These are phyloP conservation scores for Xylariaceae sp. DNA, from an alignment of 2,329 filamentous ascomycete genomes.

Conservation along the genomic window DNA sequence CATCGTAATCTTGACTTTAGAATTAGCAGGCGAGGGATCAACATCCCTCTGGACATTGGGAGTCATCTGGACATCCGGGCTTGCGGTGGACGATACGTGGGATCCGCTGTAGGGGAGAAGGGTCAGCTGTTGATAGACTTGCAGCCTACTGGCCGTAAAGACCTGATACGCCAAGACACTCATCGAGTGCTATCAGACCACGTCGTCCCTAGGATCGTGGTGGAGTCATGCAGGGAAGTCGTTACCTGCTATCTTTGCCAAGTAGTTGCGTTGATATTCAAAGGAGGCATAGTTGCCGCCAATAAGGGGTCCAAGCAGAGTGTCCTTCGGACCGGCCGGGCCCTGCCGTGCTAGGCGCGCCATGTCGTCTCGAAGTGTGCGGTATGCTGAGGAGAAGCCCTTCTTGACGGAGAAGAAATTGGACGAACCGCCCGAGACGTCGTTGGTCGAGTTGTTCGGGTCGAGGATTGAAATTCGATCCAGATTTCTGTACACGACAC, in stretches of 20 bases:
- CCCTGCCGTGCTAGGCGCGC: constrained; percentile 39
- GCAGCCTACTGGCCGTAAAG: no score
- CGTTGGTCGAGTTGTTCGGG: constrained; percentile 79
- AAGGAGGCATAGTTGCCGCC: constrained; percentile 78
- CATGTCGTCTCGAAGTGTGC: constrained; percentile 56
- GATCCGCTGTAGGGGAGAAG: no score
- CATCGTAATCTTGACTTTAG: no score
- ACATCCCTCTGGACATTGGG: no score
- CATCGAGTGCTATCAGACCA: no score
- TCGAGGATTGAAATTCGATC: constrained; percentile 84
- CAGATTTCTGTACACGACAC: constrained; percentile 53
- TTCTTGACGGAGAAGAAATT: constrained; percentile 64
- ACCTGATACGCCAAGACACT: no score
- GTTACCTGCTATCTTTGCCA: neutral
- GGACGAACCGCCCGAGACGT: constrained; percentile 82
- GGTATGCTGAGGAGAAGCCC: constrained; percentile 65
- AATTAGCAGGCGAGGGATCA: no score
- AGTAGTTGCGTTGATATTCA: constrained; percentile 53
- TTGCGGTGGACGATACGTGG: no score
- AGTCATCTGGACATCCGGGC: no score
- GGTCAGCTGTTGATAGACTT: no score
- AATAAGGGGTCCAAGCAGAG: constrained; percentile 69
- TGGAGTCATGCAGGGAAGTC: no score
- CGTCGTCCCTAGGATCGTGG: no score
- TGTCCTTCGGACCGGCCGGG: constrained; percentile 33